phyloP scores from a whole-genome alignment of 2,329 filamentous ascomycete genomes.

The Byssoonygena ceratinophila region DNA sequence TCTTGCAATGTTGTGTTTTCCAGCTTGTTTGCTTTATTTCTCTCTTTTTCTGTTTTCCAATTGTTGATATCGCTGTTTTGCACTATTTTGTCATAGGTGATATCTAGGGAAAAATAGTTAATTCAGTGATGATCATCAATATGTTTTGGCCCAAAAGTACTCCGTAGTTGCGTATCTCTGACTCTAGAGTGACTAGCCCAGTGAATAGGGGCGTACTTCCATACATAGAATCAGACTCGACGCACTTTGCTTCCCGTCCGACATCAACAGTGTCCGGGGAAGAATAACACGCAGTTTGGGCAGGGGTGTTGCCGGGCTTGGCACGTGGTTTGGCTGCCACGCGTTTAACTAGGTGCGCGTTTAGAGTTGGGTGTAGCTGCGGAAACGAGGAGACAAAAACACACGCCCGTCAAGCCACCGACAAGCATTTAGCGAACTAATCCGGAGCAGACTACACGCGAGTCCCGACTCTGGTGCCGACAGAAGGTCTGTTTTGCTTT shows the following conservation, averaged over 20 bases:
- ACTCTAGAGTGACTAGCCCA: neutral
- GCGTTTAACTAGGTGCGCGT: conserved; percentile 4
- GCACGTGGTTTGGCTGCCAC: conserved; percentile 5
- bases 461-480: neutral
- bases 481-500: neutral
- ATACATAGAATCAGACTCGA: too few relatives aligned
- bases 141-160: neutral
- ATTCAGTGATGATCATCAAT: conserved; percentile 10
- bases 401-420: neutral
- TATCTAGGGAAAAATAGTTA: conserved; percentile 6
- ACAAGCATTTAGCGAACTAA: neutral
- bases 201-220: too few relatives aligned
- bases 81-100: conserved; percentile 3
- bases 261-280: too few relatives aligned
- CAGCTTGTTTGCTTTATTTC: neutral
- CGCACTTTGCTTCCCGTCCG: too few relatives aligned
- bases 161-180: neutral
- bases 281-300: too few relatives aligned
- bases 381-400: conserved; percentile 6
- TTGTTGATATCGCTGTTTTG: conserved; percentile 6
- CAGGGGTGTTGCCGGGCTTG: conserved; percentile 2
- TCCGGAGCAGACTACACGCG: neutral
- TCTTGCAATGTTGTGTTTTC: conserved; percentile 7
- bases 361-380: conserved; percentile 6
- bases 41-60: neutral